Conservation (phyloP, 1,284 basidiomycete species). For the Microbotryum intermedium region DNA sequence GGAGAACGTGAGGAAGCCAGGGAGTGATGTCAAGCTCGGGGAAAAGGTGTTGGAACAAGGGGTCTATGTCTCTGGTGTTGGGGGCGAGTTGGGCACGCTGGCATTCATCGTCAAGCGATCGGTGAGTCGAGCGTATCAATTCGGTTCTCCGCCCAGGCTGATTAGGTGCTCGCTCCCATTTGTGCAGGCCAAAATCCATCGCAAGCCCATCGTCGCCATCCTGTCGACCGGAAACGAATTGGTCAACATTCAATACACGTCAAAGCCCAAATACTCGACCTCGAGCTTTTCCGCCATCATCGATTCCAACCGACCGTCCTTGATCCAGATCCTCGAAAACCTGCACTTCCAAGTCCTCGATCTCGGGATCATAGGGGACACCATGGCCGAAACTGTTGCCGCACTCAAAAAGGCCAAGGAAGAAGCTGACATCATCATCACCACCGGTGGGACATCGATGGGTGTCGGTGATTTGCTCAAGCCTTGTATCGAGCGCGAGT, state of each 20-base stretch:
- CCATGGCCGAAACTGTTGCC: conserved; percentile 53
- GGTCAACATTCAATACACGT: conserved; percentile 50
- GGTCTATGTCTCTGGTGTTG: conserved; percentile 53
- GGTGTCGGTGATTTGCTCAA: conserved; percentile 76
- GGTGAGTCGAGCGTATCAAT: conserved; percentile 42
- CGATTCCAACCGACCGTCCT: conserved; percentile 74
- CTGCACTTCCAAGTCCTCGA: conserved; percentile 71
- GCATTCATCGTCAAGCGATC: conserved; percentile 64
- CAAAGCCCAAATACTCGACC: not conserved
- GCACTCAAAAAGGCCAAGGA: conserved; percentile 53
- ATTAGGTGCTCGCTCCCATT: not conserved
- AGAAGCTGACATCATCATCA: conserved; percentile 63
- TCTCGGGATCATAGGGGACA: conserved; percentile 67
- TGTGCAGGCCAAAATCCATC: conserved; percentile 54
- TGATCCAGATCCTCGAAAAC: conserved; percentile 58
- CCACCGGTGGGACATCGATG: conserved; percentile 86
- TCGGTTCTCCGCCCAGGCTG: not conserved
- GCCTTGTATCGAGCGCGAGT: conserved; percentile 70
- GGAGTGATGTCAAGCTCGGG: conserved; percentile 62
- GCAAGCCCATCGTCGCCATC: conserved; percentile 65
- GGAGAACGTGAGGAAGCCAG: conserved; percentile 65
- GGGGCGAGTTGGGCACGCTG: conserved; percentile 78
- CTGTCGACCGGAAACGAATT: conserved; percentile 80
- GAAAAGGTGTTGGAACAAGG: conserved; percentile 59
- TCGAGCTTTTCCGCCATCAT: conserved; percentile 49